Percentiles rank a stretch among this genome's conserved stretches.
Evolutionary conservation across 768 basidiomycete genomes (phyloP).

Genomic region (Panaeolus cyanescens): DNA sequence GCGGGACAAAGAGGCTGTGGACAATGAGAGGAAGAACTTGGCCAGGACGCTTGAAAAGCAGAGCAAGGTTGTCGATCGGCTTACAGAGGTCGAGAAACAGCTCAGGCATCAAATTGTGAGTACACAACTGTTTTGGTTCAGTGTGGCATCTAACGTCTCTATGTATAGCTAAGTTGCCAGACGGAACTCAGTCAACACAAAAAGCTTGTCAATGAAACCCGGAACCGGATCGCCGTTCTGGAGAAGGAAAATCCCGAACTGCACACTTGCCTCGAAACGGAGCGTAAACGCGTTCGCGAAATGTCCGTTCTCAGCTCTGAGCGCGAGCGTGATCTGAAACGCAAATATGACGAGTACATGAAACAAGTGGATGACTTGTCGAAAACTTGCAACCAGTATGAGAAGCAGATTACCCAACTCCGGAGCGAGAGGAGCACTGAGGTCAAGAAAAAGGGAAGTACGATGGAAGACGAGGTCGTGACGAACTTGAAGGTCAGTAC

Average conservation of each 20-base stretch:
- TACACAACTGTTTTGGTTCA: background rate
- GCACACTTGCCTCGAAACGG: slow-evolving; percentile 34
- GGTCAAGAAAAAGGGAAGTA: slow-evolving; percentile 27
- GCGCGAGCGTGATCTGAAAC: slow-evolving; percentile 33
- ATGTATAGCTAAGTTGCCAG: background rate
- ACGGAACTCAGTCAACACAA: background rate
- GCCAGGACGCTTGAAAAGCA: slow-evolving; percentile 50
- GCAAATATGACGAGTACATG: slow-evolving; percentile 48
- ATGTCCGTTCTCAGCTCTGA: slow-evolving; percentile 27
- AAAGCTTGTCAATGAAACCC: background rate
- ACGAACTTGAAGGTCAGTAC: slow-evolving; percentile 59
- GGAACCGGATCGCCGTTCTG: slow-evolving; percentile 13
- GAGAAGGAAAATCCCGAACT: slow-evolving; percentile 34
- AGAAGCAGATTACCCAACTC: slow-evolving; percentile 47
- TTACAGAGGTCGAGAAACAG: slow-evolving; percentile 64
- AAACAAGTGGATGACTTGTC: background rate
- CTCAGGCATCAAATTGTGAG: slow-evolving; percentile 63
- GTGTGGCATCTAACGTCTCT: background rate
- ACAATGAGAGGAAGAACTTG: slow-evolving; percentile 71
- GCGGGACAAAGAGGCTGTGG: slow-evolving; percentile 85
- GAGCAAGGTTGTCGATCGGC: slow-evolving; percentile 60
- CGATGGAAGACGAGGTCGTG: slow-evolving; percentile 43
- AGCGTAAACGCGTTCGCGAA: slow-evolving; percentile 39
- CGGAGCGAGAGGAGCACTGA: slow-evolving; percentile 38
- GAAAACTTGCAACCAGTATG: slow-evolving; percentile 22